Evolutionary conservation across 768 basidiomycete species (phyloP).

Genomic region (Coprinellus micaceus): DNA sequence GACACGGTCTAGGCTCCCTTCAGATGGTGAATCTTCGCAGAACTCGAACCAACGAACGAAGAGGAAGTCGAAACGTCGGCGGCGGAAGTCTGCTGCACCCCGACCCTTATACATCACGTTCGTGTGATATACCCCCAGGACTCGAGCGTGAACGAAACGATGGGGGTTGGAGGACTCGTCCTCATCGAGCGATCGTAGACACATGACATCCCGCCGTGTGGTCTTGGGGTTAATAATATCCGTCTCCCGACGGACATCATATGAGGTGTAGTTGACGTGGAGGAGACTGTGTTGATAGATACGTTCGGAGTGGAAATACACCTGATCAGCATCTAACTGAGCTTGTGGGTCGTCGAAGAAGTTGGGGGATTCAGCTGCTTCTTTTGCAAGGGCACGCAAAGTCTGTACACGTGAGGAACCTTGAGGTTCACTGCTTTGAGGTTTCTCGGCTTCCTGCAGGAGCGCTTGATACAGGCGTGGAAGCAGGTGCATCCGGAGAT

Average conservation of each 20-base stretch:
- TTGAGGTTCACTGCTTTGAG: background rate
- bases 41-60: background rate
- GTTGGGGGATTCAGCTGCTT: background rate
- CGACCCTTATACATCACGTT: conserved; percentile 3
- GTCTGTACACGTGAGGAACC: background rate
- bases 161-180: conserved; percentile 15
- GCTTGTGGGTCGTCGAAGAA: no score
- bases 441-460: background rate
- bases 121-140: conserved; percentile 19
- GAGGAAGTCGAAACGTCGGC: background rate
- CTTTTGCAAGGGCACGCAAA: background rate
- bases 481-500: conserved; percentile 32
- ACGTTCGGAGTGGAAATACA: conserved; percentile 6
- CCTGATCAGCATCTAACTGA: background rate
- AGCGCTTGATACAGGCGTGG: conserved; percentile 20
- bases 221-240: conserved; percentile 16
- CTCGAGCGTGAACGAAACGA: conserved; percentile 20
- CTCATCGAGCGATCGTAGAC: background rate
- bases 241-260: conserved; percentile 13
- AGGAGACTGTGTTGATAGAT: conserved; percentile 13
- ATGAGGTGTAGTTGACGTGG: conserved; percentile 17
- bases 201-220: background rate
- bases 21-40: conserved; percentile 7
- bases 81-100: background rate
- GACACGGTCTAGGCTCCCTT: conserved; percentile 33